Evolutionary conservation across 139 green algal genomes (phyloP).

Genomic region (Haematococcus sp.): DNA sequence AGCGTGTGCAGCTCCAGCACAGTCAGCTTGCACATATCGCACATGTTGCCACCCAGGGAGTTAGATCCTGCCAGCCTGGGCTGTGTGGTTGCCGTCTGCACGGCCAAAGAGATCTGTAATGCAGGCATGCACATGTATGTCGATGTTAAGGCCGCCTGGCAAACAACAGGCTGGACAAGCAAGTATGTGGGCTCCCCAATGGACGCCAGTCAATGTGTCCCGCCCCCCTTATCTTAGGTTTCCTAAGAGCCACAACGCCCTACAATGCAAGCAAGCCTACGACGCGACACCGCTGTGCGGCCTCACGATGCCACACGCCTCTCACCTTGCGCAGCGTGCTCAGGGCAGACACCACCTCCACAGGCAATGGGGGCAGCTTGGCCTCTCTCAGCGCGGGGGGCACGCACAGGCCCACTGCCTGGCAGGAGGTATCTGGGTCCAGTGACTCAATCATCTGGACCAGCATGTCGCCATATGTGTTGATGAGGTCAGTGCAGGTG

Average conservation of each 20-base stretch:
- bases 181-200: no score
- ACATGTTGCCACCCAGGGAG: neutral
- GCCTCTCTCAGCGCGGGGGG: neutral
- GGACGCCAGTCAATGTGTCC: no score
- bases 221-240: no score
- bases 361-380: neutral
- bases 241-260: no score
- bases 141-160: neutral
- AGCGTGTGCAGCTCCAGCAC: conserved; percentile 7
- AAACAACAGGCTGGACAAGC: no score
- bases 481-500: neutral
- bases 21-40: conserved; percentile 12
- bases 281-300: no score
- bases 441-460: neutral
- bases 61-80: no score
- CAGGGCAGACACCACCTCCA: neutral
- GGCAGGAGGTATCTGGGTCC: neutral
- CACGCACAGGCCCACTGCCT: neutral
- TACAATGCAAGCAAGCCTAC: no score
- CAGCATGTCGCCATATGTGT: conserved; percentile 3
- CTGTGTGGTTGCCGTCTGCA: neutral
- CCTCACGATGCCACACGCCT: no score
- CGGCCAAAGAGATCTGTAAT: neutral
- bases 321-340: neutral
- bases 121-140: neutral